These are phyloP conservation scores for Microdochium paspali DNA, from an alignment of 2,329 filamentous ascomycete species.

Conservation along the genomic window DNA sequence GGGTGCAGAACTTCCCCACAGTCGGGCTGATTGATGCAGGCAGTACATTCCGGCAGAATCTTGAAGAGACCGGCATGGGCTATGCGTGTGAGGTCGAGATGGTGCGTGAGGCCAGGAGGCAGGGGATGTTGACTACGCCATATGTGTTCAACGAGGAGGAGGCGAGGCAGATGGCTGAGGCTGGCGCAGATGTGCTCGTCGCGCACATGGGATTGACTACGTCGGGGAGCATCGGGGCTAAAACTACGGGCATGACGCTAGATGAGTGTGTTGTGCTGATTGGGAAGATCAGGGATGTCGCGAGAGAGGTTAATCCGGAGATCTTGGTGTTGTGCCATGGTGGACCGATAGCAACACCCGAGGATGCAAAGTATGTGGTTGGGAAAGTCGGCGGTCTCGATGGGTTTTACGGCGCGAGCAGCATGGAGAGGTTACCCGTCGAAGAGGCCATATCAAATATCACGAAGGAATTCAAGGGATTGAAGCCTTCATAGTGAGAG, in stretches of 20 bases:
- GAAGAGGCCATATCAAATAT: conserved; percentile 51
- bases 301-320: conserved; percentile 42
- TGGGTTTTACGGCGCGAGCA: conserved; percentile 63
- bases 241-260: conserved; percentile 45
- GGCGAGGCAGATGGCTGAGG: conserved; percentile 50
- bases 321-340: conserved; percentile 63
- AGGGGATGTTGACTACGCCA: conserved; percentile 58
- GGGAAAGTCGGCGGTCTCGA: conserved; percentile 52
- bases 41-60: conserved; percentile 48
- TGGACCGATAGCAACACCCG: conserved; percentile 54
- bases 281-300: conserved; percentile 55
- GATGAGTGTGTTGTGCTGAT: conserved; percentile 55
- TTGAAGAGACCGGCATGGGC: conserved; percentile 66
- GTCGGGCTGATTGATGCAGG: conserved; percentile 59
- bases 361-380: conserved; percentile 56
- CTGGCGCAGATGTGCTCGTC: conserved; percentile 58
- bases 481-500: background rate
- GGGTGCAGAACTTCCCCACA: conserved; percentile 66
- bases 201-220: conserved; percentile 62
- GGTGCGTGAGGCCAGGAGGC: conserved; percentile 46
- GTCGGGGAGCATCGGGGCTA: conserved; percentile 54
- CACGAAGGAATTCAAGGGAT: conserved; percentile 23
- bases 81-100: conserved; percentile 59
- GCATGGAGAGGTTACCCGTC: conserved; percentile 60
- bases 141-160: conserved; percentile 60